A percentile compares a stretch with the other conserved stretches of the same genome.
phyloP scores from a whole-genome alignment of 805 yeast species.

The Wickerhamiella lipophila region DNA sequence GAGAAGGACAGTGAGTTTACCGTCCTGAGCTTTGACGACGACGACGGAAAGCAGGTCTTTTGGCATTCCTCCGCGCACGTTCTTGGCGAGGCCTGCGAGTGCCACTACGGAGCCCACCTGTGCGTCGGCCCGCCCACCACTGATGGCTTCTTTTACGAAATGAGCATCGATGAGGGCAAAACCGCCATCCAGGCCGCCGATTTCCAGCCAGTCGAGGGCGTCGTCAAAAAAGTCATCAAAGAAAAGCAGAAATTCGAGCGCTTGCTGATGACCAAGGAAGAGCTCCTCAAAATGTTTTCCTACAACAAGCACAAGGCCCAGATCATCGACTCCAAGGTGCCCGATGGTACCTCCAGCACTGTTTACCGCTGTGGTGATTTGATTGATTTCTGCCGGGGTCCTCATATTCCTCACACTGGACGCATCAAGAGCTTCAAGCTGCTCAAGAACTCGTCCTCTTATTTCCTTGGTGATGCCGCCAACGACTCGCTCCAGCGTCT shows the following conservation, averaged over 20 bases:
- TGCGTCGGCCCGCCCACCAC: constrained; percentile 94
- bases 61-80: constrained; percentile 99
- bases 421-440: constrained; percentile 88
- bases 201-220: constrained; percentile 70
- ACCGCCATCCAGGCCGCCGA: constrained; percentile 68
- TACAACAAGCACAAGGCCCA: constrained; percentile 94
- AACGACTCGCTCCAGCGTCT: constrained; percentile 95
- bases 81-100: constrained; percentile 94
- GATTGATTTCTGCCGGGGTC: constrained; percentile 94
- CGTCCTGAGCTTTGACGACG: constrained; percentile 78
- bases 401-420: constrained; percentile 96
- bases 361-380: constrained; percentile 96
- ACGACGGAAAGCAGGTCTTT: constrained; percentile 91
- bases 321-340: constrained; percentile 74
- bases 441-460: constrained; percentile 89
- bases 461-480: constrained; percentile 82
- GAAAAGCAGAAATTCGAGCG: constrained; percentile 94
- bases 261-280: constrained; percentile 81
- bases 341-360: constrained; percentile 91
- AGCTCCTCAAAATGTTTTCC: constrained; percentile 79
- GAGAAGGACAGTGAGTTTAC: constrained; percentile 60
- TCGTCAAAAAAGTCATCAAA: constrained; percentile 80
- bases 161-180: constrained; percentile 69
- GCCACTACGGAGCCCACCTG: constrained; percentile 88
- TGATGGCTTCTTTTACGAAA: constrained; percentile 96